phyloP scores from a whole-genome alignment of 257 asterid genomes.

The Galeopsis tetrahit region DNA sequence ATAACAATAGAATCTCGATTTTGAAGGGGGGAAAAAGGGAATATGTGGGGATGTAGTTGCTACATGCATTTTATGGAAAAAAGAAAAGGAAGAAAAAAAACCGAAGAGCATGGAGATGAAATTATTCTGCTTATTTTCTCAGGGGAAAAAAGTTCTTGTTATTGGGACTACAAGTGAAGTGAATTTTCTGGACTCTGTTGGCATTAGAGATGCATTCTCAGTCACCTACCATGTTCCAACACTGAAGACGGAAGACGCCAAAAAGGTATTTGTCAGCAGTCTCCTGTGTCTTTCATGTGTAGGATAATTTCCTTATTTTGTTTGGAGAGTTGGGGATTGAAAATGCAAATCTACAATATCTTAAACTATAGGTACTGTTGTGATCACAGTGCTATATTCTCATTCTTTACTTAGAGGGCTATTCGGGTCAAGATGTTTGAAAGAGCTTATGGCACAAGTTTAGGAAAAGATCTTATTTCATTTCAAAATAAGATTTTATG shows the following conservation, averaged over 20 bases:
- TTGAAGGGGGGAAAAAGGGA: not conserved
- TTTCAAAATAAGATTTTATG: not conserved
- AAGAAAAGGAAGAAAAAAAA: not conserved
- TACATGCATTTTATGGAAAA: not conserved
- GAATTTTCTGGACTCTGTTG: slow-evolving; percentile 77
- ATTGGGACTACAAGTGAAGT: slow-evolving; percentile 95
- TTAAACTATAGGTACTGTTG: not conserved
- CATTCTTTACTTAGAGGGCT: not conserved
- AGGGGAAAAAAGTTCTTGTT: slow-evolving; percentile 91
- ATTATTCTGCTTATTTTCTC: slow-evolving; percentile 31
- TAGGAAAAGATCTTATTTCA: not conserved
- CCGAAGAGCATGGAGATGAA: slow-evolving; percentile 23
- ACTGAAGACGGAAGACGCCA: slow-evolving; percentile 77
- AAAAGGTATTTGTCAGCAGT: slow-evolving; percentile 57
- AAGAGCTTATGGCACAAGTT: not conserved
- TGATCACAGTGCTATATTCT: slow-evolving; percentile 3
- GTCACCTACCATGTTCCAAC: slow-evolving; percentile 88
- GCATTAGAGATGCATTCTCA: slow-evolving; percentile 79
- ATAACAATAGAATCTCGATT: slow-evolving; percentile 12
- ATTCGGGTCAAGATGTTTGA: not conserved
- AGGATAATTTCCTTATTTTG: slow-evolving; percentile 12
- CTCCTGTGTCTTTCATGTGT: slow-evolving; percentile 28
- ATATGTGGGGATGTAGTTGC: slow-evolving; percentile 9
- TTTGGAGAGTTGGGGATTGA: slow-evolving; percentile 8
- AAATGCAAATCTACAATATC: not conserved